Conservation (phyloP, 176 grass and related monocot genomes). For the Zea mays region Zm-B73-REFERENCE-NAM-5.0 NC_050103.1:179959501-179960000, state of each 20-base stretch:
- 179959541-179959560: not conserved
- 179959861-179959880: too few species aligned
- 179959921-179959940: too few species aligned
- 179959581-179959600: not conserved
- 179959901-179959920: too few species aligned
- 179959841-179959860: too few species aligned
- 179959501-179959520: not conserved
- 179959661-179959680: not conserved
- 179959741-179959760: conserved; percentile 40
- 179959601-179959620: not conserved
- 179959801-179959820: not conserved
- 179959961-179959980: too few species aligned
- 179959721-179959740: conserved; percentile 26
- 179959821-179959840: too few species aligned
- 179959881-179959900: too few species aligned
- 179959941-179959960: too few species aligned
- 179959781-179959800: not conserved
- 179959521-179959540: not conserved
- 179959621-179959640: not conserved
- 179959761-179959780: conserved; percentile 42
- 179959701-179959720: conserved; percentile 23
- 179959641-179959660: not conserved
- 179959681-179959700: conserved; percentile 50
- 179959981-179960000: not conserved
- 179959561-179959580: not conserved